Percentiles rank a stretch among this genome's conserved stretches.
Evolutionary conservation across 2,329 filamentous ascomycete species (phyloP).

Genomic region (Alternaria solani): DNA sequence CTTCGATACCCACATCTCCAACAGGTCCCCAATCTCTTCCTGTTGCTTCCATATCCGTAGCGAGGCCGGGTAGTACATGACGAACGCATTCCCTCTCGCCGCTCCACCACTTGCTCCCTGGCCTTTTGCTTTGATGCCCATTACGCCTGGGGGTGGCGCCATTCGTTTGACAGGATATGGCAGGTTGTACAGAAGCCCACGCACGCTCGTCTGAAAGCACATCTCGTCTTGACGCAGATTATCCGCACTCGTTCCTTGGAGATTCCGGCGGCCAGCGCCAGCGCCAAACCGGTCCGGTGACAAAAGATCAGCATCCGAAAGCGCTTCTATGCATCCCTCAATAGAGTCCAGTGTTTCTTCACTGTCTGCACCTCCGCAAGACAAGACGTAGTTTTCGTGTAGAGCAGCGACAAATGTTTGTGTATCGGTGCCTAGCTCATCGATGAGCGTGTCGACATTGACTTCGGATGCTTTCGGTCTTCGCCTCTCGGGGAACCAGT

Average conservation of each 20-base stretch:
- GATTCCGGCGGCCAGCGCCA: constrained; percentile 59
- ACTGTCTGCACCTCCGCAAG: constrained; percentile 72
- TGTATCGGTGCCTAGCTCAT: constrained; percentile 91
- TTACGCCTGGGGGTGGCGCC: constrained; percentile 50
- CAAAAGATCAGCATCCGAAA: constrained; percentile 89
- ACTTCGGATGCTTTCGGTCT: constrained; percentile 56
- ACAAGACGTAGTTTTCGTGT: constrained; percentile 92
- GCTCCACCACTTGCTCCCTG: constrained; percentile 26
- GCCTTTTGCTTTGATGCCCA: constrained; percentile 44
- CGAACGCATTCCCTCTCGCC: constrained; percentile 69
- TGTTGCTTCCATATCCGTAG: constrained; percentile 82
- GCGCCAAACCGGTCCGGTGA: constrained; percentile 75
- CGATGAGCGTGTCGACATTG: constrained; percentile 74
- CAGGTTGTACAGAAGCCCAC: constrained; percentile 84
- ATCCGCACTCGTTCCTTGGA: constrained; percentile 67
- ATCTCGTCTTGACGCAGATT: constrained; percentile 91
- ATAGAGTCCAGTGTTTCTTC: constrained; percentile 75
- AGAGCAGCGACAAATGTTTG: constrained; percentile 88
- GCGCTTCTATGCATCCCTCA: constrained; percentile 82
- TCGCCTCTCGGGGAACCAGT: constrained; percentile 55
- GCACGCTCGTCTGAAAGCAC: constrained; percentile 87
- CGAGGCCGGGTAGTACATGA: constrained; percentile 91
- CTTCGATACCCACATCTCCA: constrained; percentile 73
- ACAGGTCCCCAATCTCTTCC: constrained; percentile 79
- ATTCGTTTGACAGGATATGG: constrained; percentile 81